phyloP scores from a whole-genome alignment of 805 yeast species.

The Candida andamanensis region DNA sequence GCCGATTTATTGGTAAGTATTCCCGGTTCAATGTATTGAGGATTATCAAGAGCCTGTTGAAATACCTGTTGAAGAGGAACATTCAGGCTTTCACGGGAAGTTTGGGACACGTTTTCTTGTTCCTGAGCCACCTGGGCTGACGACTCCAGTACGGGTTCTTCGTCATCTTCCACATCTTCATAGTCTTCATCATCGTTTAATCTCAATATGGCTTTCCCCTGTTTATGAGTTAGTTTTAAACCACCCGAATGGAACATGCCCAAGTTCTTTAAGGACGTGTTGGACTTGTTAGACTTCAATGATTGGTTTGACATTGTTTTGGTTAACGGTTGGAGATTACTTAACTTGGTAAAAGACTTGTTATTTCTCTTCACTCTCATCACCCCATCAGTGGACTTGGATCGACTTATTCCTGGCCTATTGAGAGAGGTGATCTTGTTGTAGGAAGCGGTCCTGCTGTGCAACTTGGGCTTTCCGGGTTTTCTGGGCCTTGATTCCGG shows the following conservation, averaged over 20 bases:
- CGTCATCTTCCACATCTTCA: conserved; percentile 28
- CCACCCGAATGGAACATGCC: conserved; percentile 17
- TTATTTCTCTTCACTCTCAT: conserved; percentile 25
- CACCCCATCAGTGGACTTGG: conserved; percentile 39
- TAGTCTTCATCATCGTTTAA: conserved; percentile 38
- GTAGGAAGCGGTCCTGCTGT: conserved; percentile 24
- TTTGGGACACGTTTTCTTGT: not conserved
- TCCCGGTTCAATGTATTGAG: conserved; percentile 2
- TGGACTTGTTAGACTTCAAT: conserved; percentile 27
- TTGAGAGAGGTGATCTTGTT: conserved; percentile 15
- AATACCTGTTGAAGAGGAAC: conserved; percentile 13
- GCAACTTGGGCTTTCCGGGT: conserved; percentile 8
- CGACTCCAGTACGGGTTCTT: conserved; percentile 6
- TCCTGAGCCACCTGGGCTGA: not conserved
- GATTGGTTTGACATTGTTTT: conserved; percentile 28
- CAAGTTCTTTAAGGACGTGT: conserved; percentile 29
- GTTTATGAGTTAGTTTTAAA: conserved; percentile 30
- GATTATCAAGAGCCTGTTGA: conserved; percentile 12
- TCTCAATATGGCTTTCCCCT: conserved; percentile 35
- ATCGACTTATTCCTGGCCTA: conserved; percentile 31
- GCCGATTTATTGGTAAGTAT: too few species aligned
- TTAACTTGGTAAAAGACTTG: conserved; percentile 32
- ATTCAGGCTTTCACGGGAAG: conserved; percentile 2
- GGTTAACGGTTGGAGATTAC: conserved; percentile 33
- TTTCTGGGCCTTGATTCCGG: conserved; percentile 1